Evolutionary conservation across 1,284 basidiomycete genomes (phyloP).

Genomic region (Cryptococcus maquisensis): DNA sequence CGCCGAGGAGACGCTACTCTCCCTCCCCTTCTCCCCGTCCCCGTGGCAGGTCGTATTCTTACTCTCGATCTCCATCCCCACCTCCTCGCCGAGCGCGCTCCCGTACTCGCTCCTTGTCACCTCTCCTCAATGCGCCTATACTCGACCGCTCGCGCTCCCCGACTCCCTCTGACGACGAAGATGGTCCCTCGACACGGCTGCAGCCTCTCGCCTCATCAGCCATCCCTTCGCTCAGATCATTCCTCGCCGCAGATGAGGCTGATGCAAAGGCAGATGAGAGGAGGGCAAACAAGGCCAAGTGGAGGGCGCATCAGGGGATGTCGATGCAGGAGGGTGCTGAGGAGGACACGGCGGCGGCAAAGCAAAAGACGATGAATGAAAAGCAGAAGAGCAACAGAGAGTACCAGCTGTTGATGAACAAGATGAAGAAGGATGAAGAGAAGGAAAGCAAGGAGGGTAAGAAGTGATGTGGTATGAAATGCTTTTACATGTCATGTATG

Average conservation of each 20-base stretch:
- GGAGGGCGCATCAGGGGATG: constrained; percentile 55
- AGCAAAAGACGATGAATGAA: constrained; percentile 28
- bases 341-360: constrained; percentile 8
- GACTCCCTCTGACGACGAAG: constrained; percentile 28
- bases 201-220: constrained; percentile 65
- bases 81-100: constrained; percentile 7
- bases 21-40: constrained; percentile 12
- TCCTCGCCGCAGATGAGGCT: constrained; percentile 68
- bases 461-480: neutral
- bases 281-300: constrained; percentile 67
- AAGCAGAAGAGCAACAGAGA: constrained; percentile 45
- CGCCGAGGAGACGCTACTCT: constrained; percentile 7
- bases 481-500: neutral
- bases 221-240: constrained; percentile 71
- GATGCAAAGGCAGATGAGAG: constrained; percentile 62
- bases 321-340: constrained; percentile 37
- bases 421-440: constrained; percentile 35
- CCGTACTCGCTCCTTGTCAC: constrained; percentile 10
- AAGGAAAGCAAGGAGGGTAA: neutral
- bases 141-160: constrained; percentile 12
- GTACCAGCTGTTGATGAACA: constrained; percentile 43
- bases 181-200: constrained; percentile 46
- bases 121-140: constrained; percentile 12
- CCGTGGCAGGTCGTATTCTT: neutral
- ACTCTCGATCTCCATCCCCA: constrained; percentile 3